These are phyloP conservation scores for Sungouiozyma intestinalis DNA, from an alignment of 805 yeast genomes.

Conservation along the genomic window DNA sequence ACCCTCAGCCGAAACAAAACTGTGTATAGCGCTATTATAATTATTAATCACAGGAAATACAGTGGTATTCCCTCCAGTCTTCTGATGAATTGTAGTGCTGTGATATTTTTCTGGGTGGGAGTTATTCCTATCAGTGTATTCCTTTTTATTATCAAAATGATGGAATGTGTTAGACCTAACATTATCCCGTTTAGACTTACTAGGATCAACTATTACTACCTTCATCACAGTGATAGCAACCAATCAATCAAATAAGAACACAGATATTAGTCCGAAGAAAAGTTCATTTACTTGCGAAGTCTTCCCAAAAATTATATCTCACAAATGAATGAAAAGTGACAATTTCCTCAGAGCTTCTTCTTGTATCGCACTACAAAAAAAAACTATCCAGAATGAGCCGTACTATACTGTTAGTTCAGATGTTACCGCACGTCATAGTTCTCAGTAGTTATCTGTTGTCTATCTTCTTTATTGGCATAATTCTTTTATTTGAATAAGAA, in stretches of 20 bases:
- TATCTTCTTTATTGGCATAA: no score
- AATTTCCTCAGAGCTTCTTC: neutral
- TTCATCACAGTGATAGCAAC: conserved; percentile 4
- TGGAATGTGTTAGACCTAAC: conserved; percentile 8
- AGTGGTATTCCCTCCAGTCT: neutral
- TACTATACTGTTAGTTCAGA: no score
- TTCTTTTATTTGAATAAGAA: no score
- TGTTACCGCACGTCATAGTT: no score
- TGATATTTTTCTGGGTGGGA: neutral
- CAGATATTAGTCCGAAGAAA: neutral
- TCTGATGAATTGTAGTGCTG: neutral
- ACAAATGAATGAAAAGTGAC: no score
- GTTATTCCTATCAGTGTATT: neutral
- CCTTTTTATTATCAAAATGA: conserved; percentile 3
- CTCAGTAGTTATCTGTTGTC: neutral
- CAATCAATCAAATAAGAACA: neutral
- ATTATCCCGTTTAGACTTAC: conserved; percentile 7
- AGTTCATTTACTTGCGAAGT: neutral
- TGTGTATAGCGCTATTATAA: neutral
- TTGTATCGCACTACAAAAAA: neutral
- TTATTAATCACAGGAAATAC: neutral
- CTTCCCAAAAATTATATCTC: no score
- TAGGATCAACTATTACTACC: conserved; percentile 10
- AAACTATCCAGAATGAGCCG: no score
- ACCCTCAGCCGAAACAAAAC: neutral